phyloP scores from a whole-genome alignment of 2,329 filamentous ascomycete species.

The Chaetomiaceae sp. region DNA sequence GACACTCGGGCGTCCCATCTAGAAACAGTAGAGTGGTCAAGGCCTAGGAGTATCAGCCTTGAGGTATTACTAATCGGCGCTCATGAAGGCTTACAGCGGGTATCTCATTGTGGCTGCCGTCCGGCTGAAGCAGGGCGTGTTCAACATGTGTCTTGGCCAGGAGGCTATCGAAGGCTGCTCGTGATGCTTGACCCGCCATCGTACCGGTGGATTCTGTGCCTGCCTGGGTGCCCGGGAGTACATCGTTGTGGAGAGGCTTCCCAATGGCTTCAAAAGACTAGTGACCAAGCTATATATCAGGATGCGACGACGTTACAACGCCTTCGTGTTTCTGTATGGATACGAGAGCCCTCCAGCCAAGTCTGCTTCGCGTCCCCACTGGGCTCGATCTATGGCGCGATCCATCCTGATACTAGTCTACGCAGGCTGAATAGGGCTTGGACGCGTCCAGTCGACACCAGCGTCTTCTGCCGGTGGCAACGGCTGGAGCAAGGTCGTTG shows the following conservation, averaged over 20 bases:
- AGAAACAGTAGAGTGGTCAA: conserved; percentile 21
- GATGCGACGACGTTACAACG: too few species aligned
- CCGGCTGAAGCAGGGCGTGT: conserved; percentile 21
- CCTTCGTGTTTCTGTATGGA: too few species aligned
- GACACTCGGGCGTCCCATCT: conserved; percentile 10
- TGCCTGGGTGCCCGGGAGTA: background rate
- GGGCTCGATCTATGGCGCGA: background rate
- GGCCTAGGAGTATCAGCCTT: conserved; percentile 12
- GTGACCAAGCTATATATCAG: background rate
- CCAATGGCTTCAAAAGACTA: background rate
- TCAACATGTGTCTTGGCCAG: conserved; percentile 22
- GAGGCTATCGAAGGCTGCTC: conserved; percentile 19
- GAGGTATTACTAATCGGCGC: background rate
- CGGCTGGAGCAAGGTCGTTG: background rate
- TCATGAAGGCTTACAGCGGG: conserved; percentile 15
- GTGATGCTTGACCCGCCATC: conserved; percentile 17
- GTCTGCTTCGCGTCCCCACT: background rate
- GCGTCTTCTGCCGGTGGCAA: conserved; percentile 9
- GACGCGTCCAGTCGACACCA: conserved; percentile 3
- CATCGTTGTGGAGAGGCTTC: background rate
- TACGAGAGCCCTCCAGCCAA: background rate
- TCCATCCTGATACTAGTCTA: background rate
- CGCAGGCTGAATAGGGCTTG: background rate
- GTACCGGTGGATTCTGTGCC: background rate
- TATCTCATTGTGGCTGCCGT: conserved; percentile 19